Percentiles rank a stretch among this genome's conserved stretches.
Conservation (phyloP, 805 yeast species). For the Hermanozyma aechmeae region DNA sequence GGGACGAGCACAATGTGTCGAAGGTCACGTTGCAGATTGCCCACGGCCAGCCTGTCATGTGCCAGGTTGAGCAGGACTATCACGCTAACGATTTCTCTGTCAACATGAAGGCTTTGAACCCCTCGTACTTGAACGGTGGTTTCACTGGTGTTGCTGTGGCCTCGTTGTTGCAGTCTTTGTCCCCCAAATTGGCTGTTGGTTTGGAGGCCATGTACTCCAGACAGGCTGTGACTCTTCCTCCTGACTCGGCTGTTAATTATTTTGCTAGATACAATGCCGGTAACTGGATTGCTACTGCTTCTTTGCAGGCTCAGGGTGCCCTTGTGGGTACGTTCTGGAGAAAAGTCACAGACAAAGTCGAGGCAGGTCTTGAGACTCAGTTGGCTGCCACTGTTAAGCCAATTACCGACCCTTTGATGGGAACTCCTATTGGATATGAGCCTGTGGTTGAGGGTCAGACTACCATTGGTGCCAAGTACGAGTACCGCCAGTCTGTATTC, state of each 20-base stretch:
- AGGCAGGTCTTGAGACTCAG: constrained; percentile 88
- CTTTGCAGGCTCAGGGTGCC: constrained; percentile 88
- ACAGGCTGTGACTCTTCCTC: constrained; percentile 57
- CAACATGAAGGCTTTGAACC: constrained; percentile 87
- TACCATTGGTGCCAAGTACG: constrained; percentile 93
- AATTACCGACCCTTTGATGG: constrained; percentile 65
- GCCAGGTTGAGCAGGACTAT: constrained; percentile 93
- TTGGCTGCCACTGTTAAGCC: constrained; percentile 70
- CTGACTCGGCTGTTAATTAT: constrained; percentile 85
- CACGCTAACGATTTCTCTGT: constrained; percentile 83
- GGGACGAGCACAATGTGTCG: constrained; percentile 71
- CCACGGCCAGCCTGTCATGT: constrained; percentile 83
- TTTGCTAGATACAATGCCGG: constrained; percentile 83
- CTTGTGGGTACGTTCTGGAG: constrained; percentile 88
- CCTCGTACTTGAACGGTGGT: constrained; percentile 63
- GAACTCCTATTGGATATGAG: constrained; percentile 72
- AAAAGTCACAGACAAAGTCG: constrained; percentile 84
- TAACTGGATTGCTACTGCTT: constrained; percentile 91
- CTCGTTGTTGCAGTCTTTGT: constrained; percentile 80
- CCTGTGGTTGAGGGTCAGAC: constrained; percentile 87
- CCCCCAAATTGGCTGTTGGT: constrained; percentile 80
- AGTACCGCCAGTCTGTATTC: constrained; percentile 91
- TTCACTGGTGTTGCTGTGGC: constrained; percentile 91
- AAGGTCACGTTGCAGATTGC: constrained; percentile 85
- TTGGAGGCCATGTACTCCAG: constrained; percentile 85